phyloP scores from a whole-genome alignment of 331 rosid species.

The Saraca asoca region DNA sequence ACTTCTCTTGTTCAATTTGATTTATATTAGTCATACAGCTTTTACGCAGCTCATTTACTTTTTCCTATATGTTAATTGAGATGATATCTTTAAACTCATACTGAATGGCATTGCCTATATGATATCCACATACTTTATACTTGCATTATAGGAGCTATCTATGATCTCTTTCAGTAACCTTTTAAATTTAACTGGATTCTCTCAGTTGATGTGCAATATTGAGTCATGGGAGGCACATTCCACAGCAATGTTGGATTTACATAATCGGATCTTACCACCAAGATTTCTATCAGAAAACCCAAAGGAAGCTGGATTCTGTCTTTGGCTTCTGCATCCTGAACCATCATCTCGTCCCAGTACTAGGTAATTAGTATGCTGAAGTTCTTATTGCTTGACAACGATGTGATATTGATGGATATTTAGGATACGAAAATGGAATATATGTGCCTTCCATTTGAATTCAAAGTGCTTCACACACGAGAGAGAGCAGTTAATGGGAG shows the following conservation, averaged over 20 bases:
- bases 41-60: no score
- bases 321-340: conserved; percentile 78
- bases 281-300: conserved; percentile 59
- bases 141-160: conserved; percentile 18
- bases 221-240: conserved; percentile 58
- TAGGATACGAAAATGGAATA: no score
- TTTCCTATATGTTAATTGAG: no score
- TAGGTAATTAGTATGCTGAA: conserved; percentile 43
- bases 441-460: no score
- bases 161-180: conserved; percentile 23
- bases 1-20: not conserved
- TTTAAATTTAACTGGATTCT: conserved; percentile 39
- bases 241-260: conserved; percentile 51
- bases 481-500: not conserved
- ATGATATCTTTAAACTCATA: no score
- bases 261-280: conserved; percentile 62
- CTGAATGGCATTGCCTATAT: no score
- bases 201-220: conserved; percentile 58
- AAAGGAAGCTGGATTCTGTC: conserved; percentile 66
- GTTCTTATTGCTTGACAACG: conserved; percentile 16
- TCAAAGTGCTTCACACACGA: no score
- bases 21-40: no score
- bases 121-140: conserved; percentile 19
- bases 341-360: conserved; percentile 65
- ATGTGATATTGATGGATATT: no score